Evolutionary conservation across 768 basidiomycete species (phyloP).

Genomic region (Paxillus involutus): DNA sequence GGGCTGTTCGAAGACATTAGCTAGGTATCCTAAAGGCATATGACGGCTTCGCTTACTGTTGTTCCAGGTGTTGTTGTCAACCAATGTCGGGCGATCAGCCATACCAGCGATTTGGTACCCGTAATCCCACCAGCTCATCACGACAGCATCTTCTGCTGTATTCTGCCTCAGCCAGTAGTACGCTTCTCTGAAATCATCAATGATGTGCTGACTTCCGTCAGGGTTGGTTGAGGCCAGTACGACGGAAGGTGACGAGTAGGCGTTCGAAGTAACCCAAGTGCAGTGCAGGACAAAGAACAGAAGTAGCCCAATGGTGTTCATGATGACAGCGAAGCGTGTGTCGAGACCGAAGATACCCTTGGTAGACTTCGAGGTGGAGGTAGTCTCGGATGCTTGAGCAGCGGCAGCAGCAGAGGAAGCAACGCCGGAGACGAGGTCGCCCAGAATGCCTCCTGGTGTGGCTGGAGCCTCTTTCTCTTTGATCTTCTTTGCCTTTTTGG

Average conservation of each 20-base stretch:
- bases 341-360: conserved; percentile 85
- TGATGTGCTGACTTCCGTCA: conserved; percentile 91
- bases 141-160: conserved; percentile 86
- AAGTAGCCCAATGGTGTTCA: conserved; percentile 77
- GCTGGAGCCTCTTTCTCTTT: conserved; percentile 53
- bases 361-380: conserved; percentile 13
- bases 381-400: conserved; percentile 5
- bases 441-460: conserved; percentile 33
- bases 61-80: conserved; percentile 99
- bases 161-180: conserved; percentile 99
- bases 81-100: conserved; percentile 94
- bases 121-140: conserved; percentile 99
- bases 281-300: conserved; percentile 93
- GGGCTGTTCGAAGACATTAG: conserved; percentile 49
- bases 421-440: conserved; percentile 44
- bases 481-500: conserved; percentile 53
- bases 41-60: conserved; percentile 69
- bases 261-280: conserved; percentile 92
- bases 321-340: conserved; percentile 71
- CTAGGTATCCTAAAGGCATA: conserved; percentile 2
- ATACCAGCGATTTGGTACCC: conserved; percentile 99
- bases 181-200: conserved; percentile 99
- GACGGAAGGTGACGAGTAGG: conserved; percentile 97
- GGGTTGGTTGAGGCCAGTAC: conserved; percentile 77
- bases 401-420: conserved; percentile 31